Conservation (phyloP, 73 alveolate species). For the Paramecium sexaurelia region DNA sequence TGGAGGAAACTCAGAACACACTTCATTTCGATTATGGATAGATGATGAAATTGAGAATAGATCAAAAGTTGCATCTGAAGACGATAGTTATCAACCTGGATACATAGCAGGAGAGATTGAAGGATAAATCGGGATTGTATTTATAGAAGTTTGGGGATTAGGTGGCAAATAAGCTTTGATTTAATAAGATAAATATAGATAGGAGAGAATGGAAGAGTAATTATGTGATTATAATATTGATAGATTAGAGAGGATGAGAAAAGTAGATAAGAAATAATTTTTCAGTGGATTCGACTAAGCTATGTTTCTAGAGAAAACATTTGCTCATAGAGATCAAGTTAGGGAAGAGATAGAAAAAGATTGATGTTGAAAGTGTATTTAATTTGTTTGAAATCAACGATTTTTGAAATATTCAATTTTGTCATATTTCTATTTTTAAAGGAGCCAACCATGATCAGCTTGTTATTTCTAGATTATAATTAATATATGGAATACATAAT, state of each 20-base stretch:
- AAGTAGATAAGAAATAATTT: constrained; percentile 61
- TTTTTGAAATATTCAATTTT: constrained; percentile 38
- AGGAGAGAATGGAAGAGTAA: constrained; percentile 59
- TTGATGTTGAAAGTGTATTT: background rate
- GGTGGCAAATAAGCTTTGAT: constrained; percentile 53
- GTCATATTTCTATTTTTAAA: background rate
- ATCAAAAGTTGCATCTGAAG: constrained; percentile 59
- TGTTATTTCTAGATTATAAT: background rate
- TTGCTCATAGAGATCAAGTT: background rate
- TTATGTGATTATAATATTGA: background rate
- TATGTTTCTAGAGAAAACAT: constrained; percentile 43
- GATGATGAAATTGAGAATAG: constrained; percentile 64
- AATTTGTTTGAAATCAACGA: background rate
- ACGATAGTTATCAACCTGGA: constrained; percentile 55
- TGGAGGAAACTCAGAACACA: constrained; percentile 60
- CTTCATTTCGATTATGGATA: constrained; percentile 55
- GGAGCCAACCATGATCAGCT: constrained; percentile 13
- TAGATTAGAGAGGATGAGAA: constrained; percentile 63
- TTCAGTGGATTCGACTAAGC: constrained; percentile 59
- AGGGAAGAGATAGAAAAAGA: background rate
- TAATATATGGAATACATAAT: background rate
- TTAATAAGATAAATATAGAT: constrained; percentile 35
- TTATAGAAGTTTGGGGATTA: constrained; percentile 64
- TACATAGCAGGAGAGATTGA: constrained; percentile 42
- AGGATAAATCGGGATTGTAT: constrained; percentile 5